A percentile compares a stretch with the other conserved stretches of the same genome.
Conservation (phyloP, 148 eudicot species). For the Polygonum maritimum region DNA sequence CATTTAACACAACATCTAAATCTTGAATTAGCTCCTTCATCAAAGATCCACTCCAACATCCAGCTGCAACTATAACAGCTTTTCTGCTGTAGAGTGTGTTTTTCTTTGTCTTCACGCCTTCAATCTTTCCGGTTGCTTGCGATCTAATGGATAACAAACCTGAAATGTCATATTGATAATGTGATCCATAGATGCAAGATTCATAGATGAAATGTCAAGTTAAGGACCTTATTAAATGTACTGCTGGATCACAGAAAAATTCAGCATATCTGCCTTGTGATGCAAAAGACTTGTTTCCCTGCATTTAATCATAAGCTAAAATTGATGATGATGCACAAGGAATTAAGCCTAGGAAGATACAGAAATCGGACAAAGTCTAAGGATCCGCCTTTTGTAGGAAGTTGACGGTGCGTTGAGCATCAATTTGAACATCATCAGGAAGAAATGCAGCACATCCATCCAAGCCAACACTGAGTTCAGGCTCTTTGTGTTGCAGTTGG, state of each 20-base stretch:
- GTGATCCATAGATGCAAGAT: too few species aligned
- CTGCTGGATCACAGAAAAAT: slow-evolving; percentile 71
- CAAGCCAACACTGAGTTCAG: slow-evolving; percentile 49
- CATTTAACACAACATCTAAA: slow-evolving; percentile 33
- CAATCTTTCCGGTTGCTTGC: slow-evolving; percentile 39
- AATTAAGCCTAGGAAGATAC: neutral
- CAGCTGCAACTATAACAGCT: slow-evolving; percentile 77
- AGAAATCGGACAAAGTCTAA: neutral
- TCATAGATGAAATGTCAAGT: too few species aligned
- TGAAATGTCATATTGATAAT: too few species aligned
- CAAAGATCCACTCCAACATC: slow-evolving; percentile 89
- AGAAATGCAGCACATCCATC: slow-evolving; percentile 66
- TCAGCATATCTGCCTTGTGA: slow-evolving; percentile 77
- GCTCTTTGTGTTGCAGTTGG: slow-evolving; percentile 52
- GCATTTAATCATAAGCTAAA: slow-evolving; percentile 12
- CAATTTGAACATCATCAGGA: slow-evolving; percentile 78
- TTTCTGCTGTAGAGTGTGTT: slow-evolving; percentile 43
- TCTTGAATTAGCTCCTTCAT: slow-evolving; percentile 48
- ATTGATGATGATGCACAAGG: neutral
- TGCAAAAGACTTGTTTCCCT: slow-evolving; percentile 59
- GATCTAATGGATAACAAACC: slow-evolving; percentile 28
- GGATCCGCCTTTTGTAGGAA: slow-evolving; percentile 61
- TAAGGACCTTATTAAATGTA: slow-evolving; percentile 49
- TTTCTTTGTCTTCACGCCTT: slow-evolving; percentile 62
- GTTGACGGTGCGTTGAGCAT: slow-evolving; percentile 60